These are phyloP conservation scores for Bocquillonia castaneifolia DNA, from an alignment of 441 rosid genomes.

Conservation along the genomic window DNA sequence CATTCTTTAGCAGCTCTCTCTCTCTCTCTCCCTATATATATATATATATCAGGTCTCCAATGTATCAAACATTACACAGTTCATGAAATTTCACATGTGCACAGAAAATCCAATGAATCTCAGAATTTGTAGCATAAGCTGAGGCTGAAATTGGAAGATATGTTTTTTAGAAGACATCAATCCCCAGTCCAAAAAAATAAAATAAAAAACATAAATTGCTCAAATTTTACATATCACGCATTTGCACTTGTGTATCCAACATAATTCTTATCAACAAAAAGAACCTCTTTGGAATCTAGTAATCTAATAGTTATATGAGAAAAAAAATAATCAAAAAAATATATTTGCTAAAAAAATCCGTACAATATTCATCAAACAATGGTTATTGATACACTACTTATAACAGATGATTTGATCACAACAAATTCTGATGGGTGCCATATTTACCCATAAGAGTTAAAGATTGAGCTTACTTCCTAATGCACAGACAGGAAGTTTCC, in stretches of 20 bases:
- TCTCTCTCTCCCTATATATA: not conserved
- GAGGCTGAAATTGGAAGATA: not conserved
- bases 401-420: conserved; percentile 12
- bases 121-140: not conserved
- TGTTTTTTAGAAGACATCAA: conserved; percentile 2
- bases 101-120: not conserved
- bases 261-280: not conserved
- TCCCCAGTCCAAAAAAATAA: not conserved
- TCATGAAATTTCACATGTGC: not conserved
- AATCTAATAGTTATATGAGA: not conserved
- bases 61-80: too few species aligned
- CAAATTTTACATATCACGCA: not conserved
- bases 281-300: not conserved
- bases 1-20: not conserved
- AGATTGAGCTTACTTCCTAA: conserved; percentile 25
- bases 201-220: not conserved
- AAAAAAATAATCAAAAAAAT: not conserved
- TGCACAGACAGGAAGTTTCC: conserved; percentile 12
- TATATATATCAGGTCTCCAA: not conserved
- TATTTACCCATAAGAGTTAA: conserved; percentile 20
- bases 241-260: not conserved
- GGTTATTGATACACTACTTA: conserved; percentile 15
- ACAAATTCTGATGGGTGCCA: conserved; percentile 10
- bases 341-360: conserved; percentile 7
- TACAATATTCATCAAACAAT: conserved; percentile 17